Percentiles rank a stretch among this genome's conserved stretches.
These are phyloP conservation scores for Vaccinium myrtillus DNA, from an alignment of 148 eudicot genomes.

Conservation along the genomic window DNA sequence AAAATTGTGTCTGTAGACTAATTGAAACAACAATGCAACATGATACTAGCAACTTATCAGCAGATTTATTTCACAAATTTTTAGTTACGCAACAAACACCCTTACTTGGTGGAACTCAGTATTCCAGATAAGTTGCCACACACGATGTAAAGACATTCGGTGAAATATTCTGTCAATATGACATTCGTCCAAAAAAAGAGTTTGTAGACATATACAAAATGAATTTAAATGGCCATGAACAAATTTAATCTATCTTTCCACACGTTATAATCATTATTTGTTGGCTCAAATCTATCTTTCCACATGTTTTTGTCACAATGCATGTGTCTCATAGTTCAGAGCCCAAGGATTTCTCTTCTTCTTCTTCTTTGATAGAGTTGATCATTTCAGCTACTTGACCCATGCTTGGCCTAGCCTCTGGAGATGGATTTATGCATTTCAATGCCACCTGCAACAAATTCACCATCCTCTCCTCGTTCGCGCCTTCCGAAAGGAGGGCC, in stretches of 20 bases:
- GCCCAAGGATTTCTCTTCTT: slow-evolving; percentile 30
- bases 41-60: not conserved
- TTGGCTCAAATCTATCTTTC: not conserved
- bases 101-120: not conserved
- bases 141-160: not conserved
- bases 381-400: slow-evolving; percentile 33
- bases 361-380: slow-evolving; percentile 37
- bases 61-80: not conserved
- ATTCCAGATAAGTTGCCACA: not conserved
- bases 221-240: not conserved
- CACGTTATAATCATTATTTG: no score
- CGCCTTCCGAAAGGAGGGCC: slow-evolving; percentile 35
- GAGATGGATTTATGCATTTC: slow-evolving; percentile 36
- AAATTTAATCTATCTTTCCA: not conserved
- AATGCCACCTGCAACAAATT: slow-evolving; percentile 44
- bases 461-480: slow-evolving; percentile 45
- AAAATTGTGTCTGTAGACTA: no score
- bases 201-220: not conserved
- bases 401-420: slow-evolving; percentile 42
- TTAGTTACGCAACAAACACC: not conserved
- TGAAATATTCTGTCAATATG: not conserved
- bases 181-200: not conserved
- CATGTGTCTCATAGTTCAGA: slow-evolving; percentile 29
- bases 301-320: not conserved
- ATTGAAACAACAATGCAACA: not conserved